These are phyloP conservation scores for Mucor velutinosus DNA, from an alignment of 371 early-diverging fungal genomes.

Conservation along the genomic window DNA sequence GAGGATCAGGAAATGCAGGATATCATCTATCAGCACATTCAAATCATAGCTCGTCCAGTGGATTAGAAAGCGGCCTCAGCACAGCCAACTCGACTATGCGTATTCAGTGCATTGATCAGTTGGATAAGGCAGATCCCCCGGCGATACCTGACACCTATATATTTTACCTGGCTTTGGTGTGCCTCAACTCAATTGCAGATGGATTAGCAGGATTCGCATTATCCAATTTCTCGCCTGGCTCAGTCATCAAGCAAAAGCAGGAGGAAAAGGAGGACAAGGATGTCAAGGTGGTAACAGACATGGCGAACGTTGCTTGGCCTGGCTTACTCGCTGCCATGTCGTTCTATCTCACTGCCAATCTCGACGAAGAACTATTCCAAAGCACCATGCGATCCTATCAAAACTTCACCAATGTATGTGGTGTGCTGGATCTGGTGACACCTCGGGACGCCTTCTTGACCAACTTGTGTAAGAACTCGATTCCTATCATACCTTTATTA, in stretches of 20 bases:
- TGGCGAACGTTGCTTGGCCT: conserved; percentile 85
- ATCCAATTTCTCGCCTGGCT: conserved; percentile 57
- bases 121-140: conserved; percentile 93
- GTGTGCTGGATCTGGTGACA: conserved; percentile 76
- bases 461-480: conserved; percentile 77
- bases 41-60: conserved; percentile 2
- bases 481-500: conserved; percentile 62
- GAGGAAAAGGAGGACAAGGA: conserved; percentile 42
- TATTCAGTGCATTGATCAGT: conserved; percentile 84
- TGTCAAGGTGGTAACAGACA: conserved; percentile 69
- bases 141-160: conserved; percentile 85
- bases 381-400: conserved; percentile 72
- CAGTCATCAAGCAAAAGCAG: conserved; percentile 2
- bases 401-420: conserved; percentile 81
- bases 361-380: conserved; percentile 88
- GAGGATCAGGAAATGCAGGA: neutral
- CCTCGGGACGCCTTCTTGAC: conserved; percentile 88
- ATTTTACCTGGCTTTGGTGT: conserved; percentile 74
- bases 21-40: conserved; percentile 7
- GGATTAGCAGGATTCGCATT: conserved; percentile 70
- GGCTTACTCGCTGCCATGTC: conserved; percentile 82
- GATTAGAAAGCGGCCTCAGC: conserved; percentile 41
- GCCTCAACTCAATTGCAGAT: conserved; percentile 72
- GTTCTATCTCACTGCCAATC: conserved; percentile 71
- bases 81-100: conserved; percentile 63